Conservation (phyloP, 1,284 basidiomycete genomes). For the Ganoderma meredithae region DNA sequence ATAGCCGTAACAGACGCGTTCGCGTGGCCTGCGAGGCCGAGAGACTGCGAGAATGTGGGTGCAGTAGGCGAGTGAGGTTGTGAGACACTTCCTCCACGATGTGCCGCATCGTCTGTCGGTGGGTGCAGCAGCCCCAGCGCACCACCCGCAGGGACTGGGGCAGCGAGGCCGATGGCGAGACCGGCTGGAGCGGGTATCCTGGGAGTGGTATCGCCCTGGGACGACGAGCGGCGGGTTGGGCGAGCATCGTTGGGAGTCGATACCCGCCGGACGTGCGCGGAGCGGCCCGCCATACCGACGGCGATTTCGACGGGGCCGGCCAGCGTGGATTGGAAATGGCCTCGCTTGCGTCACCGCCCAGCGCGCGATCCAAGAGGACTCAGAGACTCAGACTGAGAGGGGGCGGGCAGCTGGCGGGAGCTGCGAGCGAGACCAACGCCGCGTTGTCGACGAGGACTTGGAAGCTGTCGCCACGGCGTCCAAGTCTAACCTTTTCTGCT, state of each 20-base stretch:
- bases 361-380: no score
- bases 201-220: conserved; percentile 39
- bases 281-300: conserved; percentile 31
- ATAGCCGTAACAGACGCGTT: not conserved
- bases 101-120: conserved; percentile 6
- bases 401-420: not conserved
- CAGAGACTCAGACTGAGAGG: not conserved
- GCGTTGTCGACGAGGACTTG: not conserved
- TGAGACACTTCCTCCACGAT: not conserved
- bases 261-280: conserved; percentile 31
- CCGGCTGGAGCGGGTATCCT: conserved; percentile 24
- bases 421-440: not conserved
- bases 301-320: not conserved
- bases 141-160: conserved; percentile 7
- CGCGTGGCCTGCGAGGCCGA: not conserved
- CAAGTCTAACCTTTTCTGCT: conserved; percentile 8
- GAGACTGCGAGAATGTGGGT: not conserved
- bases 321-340: not conserved
- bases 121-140: conserved; percentile 20
- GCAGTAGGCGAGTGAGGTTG: conserved; percentile 1
- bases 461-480: conserved; percentile 4
- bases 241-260: conserved; percentile 23
- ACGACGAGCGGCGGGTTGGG: conserved; percentile 39
- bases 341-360: not conserved
- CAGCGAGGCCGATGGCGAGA: not conserved